Base-by-base conservation (phyloP, 306 rosid species). In the Begonia loranthoides region DNA sequence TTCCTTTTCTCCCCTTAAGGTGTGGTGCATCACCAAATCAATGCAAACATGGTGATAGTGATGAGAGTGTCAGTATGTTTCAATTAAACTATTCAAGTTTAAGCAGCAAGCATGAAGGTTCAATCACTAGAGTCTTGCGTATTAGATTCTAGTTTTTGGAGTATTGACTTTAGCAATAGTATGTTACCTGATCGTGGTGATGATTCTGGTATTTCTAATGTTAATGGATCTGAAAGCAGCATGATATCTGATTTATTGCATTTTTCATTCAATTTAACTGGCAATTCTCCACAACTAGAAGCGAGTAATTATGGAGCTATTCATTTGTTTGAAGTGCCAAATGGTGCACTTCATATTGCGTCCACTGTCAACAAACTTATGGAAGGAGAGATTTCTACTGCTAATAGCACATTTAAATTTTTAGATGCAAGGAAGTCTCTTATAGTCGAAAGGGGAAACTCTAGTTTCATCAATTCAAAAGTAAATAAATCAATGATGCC, bases 141-240 rank as follows among this genome's bases (percentile, higher is more conserved):
- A 13, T 51, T 64, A 15, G 63, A 70, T 65, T 75, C 97, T 61
- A 79, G 68, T 61, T 89, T 84, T 54, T 82, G 95, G 62, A 54
- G 78, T 63, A 75, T 82, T 13, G 66, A 78, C 49, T 54, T 59
- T 13, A 13, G 44, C 45, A 75, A 55, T n/a, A n/a, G n/a, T 60
- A 57, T 64, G 24, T 16, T 55, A 41, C 66, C 40, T 15, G 69
- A 73, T 58, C 41, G 57, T 50, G 47, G 24, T 9, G 47, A 51
- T 58, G 72, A 60, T 47, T 47, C 58, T 10, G 13, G 51, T 57
- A 15, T 40, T 54, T 64, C 72, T 55, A 65, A 45, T n/a, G n/a
- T n/a, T 47, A 47, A 57, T 63, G 76, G 56, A 47, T 44, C 72
- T 12, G 45, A 44, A 19, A 41, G 46, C 15, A 51, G 56, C 45